Evolutionary conservation across 495 filamentous ascomycete species (phyloP).

Genomic region (Aspergillus sparsus): DNA sequence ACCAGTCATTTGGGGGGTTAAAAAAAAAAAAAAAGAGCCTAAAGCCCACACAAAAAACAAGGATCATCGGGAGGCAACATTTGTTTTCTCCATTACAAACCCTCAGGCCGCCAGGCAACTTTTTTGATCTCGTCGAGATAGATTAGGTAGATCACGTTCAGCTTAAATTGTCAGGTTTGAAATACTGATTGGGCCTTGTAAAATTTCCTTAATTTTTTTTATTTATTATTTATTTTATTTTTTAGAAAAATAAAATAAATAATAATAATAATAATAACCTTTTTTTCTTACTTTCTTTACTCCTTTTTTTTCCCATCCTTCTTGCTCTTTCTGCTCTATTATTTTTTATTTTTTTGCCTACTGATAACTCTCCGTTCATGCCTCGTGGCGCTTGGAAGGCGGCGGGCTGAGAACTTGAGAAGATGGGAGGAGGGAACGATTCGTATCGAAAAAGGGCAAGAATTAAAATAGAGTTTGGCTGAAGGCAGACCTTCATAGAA

Average conservation of each 20-base stretch:
- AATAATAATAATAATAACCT: too few relatives aligned
- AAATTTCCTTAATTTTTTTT: too few relatives aligned
- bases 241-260: too few relatives aligned
- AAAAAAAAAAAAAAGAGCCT: too few relatives aligned
- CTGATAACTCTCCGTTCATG: neutral
- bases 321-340: too few relatives aligned
- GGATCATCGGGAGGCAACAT: conserved; percentile 1
- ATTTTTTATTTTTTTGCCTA: neutral
- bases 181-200: neutral
- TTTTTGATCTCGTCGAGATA: neutral
- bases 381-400: conserved; percentile 4
- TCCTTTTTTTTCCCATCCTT: too few relatives aligned
- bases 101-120: conserved; percentile 2
- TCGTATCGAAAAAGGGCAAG: neutral
- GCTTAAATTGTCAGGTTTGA: neutral
- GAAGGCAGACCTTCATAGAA: neutral
- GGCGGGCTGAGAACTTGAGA: neutral
- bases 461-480: neutral
- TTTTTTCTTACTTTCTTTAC: too few relatives aligned
- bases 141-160: neutral
- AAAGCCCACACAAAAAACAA: neutral
- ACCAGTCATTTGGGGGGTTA: conserved; percentile 1
- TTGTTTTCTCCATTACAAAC: neutral
- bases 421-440: neutral
- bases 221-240: too few relatives aligned